phyloP scores from a whole-genome alignment of 108 stramenopile genomes.

The Skeletonema tropicum region DNA sequence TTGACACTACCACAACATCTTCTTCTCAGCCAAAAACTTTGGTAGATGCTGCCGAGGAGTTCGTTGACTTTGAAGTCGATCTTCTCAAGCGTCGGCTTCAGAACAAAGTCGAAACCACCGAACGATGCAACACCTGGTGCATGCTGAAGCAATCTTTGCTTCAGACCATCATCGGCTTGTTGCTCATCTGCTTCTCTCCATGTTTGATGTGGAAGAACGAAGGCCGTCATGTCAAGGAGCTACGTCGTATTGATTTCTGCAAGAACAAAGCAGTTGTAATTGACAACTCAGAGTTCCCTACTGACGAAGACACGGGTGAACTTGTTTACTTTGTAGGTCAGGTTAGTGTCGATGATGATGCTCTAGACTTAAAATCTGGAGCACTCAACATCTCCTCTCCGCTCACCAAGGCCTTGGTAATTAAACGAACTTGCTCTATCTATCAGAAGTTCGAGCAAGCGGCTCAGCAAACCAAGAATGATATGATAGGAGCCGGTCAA shows the following conservation, averaged over 20 bases:
- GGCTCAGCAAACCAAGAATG: constrained; percentile 34
- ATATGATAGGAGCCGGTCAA: constrained; percentile 51
- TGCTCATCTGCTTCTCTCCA: constrained; percentile 49
- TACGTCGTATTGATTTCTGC: constrained; percentile 54
- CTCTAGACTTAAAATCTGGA: constrained; percentile 35
- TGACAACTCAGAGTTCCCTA: constrained; percentile 36
- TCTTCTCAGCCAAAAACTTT: not conserved
- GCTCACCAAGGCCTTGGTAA: constrained; percentile 43
- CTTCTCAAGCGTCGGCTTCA: not conserved
- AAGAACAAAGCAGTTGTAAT: constrained; percentile 57
- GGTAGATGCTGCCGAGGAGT: not conserved
- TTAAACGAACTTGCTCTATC: constrained; percentile 56
- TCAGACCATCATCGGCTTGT: constrained; percentile 50
- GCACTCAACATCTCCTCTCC: constrained; percentile 53
- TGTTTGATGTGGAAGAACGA: constrained; percentile 63
- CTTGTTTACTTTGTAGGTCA: constrained; percentile 56
- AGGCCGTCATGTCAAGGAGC: constrained; percentile 54
- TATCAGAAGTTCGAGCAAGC: constrained; percentile 55
- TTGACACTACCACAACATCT: not conserved
- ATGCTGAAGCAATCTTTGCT: constrained; percentile 44
- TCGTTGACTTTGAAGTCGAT: not conserved
- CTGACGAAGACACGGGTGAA: constrained; percentile 41
- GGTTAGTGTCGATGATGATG: constrained; percentile 55
- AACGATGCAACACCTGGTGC: constrained; percentile 47
- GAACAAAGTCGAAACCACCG: not conserved